phyloP scores from a whole-genome alignment of 768 basidiomycete genomes.

The Bullera alba region DNA sequence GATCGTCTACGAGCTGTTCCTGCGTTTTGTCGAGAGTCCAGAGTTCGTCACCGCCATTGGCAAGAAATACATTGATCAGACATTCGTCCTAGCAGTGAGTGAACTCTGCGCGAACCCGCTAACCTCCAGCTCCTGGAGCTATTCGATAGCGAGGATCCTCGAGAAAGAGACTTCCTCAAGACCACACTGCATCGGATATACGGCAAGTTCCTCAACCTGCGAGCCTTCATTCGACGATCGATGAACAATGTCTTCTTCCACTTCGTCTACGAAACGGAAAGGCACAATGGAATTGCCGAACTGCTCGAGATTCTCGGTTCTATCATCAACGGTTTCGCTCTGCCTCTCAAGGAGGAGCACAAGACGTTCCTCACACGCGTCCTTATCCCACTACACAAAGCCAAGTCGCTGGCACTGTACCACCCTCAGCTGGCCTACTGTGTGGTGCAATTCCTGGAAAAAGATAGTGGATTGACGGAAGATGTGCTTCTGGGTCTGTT shows the following conservation, averaged over 20 bases:
- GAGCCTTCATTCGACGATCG: conserved; percentile 95
- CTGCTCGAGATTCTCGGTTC: conserved; percentile 95
- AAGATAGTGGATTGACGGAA: conserved; percentile 83
- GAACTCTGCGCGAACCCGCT: neutral
- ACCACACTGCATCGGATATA: conserved; percentile 98
- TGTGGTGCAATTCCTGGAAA: conserved; percentile 97
- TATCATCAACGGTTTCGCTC: conserved; percentile 98
- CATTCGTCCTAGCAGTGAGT: conserved; percentile 69
- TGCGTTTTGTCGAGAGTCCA: conserved; percentile 92
- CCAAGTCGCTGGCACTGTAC: conserved; percentile 92
- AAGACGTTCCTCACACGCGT: conserved; percentile 92
- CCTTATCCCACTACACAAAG: conserved; percentile 93
- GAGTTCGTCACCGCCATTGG: conserved; percentile 98
- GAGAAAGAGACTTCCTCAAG: conserved; percentile 98
- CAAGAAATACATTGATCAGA: conserved; percentile 93
- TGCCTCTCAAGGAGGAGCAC: conserved; percentile 98
- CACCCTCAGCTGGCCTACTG: conserved; percentile 99
- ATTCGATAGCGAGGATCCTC: conserved; percentile 96
- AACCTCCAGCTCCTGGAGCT: conserved; percentile 73
- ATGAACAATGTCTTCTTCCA: conserved; percentile 99
- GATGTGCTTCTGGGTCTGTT: conserved; percentile 95
- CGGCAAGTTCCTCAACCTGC: conserved; percentile 96
- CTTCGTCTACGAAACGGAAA: conserved; percentile 96
- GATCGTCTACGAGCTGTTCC: conserved; percentile 99
- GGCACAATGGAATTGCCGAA: conserved; percentile 98